Evolutionary conservation across 345 rosid genomes (phyloP), one percentile per base, ranked within the genome.

Genomic region (Durio zibethinus): DNA sequence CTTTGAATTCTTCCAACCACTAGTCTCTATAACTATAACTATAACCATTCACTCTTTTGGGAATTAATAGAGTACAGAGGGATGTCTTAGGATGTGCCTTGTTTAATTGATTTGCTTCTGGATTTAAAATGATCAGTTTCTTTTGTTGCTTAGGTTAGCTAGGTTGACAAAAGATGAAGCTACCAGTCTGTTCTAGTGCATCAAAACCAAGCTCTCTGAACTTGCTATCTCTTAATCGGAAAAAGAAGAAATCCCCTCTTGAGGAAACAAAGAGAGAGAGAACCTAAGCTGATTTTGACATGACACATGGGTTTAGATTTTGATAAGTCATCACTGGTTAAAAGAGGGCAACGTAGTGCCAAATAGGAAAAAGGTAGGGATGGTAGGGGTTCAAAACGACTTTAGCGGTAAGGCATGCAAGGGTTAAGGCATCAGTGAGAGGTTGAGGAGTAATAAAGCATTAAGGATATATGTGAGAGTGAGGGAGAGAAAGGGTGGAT

Each of bases 211-310:
- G 61, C 60, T 73, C 57, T n/a, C 61, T 61, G 33, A 20, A 29
- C 2, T 64, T 50, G 69, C 62, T n/a, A n/a, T 45, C n/a, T 10
- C 59, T 35, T 57, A 61, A 48, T 65, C 59, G 73, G 50, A 72
- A 68, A 23, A 74, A 71, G 68, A 76, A 78, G 81, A 70, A 73
- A 72, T 75, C 54, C 71, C 61, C 77, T 67, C 52, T 64, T 31
- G 86, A 73, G 89, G 87, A 84, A 87, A 81, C 89, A 75, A 20
- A 31, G 10, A 69, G 73, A 74, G 66, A 76, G 72, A 74, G 84
- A 79, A 82, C 83, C 83, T 75, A 79, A 33, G 77, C 74, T 87
- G 88, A 87, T 80, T 63, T 78, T 59, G 90, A 85, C 88, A 14
- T 79, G 75, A 82, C 88, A 76, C 4, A 59, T 77, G 57, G 81